Base-by-base conservation (phyloP, 2,329 filamentous ascomycete genomes). In the Fonsecaea nubica region DNA sequence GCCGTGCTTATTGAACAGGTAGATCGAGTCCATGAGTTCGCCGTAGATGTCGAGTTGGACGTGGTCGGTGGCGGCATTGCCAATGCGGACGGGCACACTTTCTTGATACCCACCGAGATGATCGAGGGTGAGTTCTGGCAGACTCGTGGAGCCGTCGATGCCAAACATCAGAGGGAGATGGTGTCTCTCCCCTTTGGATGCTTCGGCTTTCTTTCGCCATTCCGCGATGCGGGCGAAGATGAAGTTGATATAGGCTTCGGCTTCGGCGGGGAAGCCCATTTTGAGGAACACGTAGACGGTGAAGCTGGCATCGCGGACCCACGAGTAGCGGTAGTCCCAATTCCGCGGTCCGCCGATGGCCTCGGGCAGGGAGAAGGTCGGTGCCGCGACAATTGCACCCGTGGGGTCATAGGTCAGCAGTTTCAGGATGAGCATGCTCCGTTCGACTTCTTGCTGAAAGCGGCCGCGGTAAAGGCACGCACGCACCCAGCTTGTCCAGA, bases 1-100 rank as follows among this genome's bases (percentile, higher is more conserved):
- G 12, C 90, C 90, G 74, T 91, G 91, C 75, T 92, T 92, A 77
- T 92, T 92, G 76, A 90, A 91, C 48, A 93, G 80, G 72, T 93
- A 93, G 55, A 93, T 89, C 25, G 83, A 88, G 74, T 93, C 90
- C 85, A 92, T 89, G 2, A 92, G 81, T 76, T 92, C 90, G 52
- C 90, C 90, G 72, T 93, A 93, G 30, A 92, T 92, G 72, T 93
- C 90, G 69, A 92, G 87, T 74, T 93, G 91, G 57, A 88, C 86
- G 74, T 93, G 91, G 71, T 87, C 90, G 0, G 90, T 90, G 1
- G 91, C 91, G 0, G 89, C 90, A 71, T 93, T 93, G 10, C 91
- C 90, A 58, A 93, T 90, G 1, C 91, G 86, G 25, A 93, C 90
- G 0, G 91, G 91, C 56, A 80, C 84, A 75, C 90, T 92, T 32